Base-by-base conservation (phyloP, 192 early-diverging fungal genomes). In the Coemansia sp. region DNA sequence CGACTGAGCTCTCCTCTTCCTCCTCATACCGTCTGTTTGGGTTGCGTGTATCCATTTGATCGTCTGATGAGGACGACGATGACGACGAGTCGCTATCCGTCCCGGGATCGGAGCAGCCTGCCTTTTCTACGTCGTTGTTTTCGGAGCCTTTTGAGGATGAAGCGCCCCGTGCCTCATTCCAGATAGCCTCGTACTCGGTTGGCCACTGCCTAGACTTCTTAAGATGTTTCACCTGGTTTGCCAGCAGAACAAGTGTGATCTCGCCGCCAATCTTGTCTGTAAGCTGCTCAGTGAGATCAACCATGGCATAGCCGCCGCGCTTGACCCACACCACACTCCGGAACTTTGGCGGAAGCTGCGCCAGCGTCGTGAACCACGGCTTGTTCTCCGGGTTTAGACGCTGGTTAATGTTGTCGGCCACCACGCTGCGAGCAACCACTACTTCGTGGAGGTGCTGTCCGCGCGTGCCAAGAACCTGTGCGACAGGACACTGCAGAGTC, bases 291-390 rank as follows among this genome's bases (percentile, higher is more conserved):
- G 73, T 69, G 23, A 87, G 86, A 49, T 89, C 81, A 35, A 87
- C 86, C 46, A 94, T 85, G 25, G 74, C 62, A 41, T 70, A 82
- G 59, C 63, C 76, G 85, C 92, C 91, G 75, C 89, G 77, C 74
- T 91, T 91, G 35, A 94, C 89, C 92, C 92, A 94, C 54, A 94
- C 84, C 13, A 90, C 70, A 67, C 86, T 92, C 50, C 90, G 87
- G 80, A 88, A 94, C 70, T 84, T 87, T 34, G 90, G 88, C 15
- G 91, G 92, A 55, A 94, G 69, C 55, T 83, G 86, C 40, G 85
- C 91, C 34, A 94, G 82, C 20, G 84, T 85, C 13, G 82, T 83
- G 42, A 80, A 80, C 69, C 68, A 80, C 25, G 45, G 58, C 13
- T 58, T 67, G 10, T 76, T 76, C 29, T 89, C 79, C 5, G 54